Evolutionary conservation across 306 rosid species (phyloP), one percentile per base, ranked within the genome.

Genomic region (Quercus cerris): DNA sequence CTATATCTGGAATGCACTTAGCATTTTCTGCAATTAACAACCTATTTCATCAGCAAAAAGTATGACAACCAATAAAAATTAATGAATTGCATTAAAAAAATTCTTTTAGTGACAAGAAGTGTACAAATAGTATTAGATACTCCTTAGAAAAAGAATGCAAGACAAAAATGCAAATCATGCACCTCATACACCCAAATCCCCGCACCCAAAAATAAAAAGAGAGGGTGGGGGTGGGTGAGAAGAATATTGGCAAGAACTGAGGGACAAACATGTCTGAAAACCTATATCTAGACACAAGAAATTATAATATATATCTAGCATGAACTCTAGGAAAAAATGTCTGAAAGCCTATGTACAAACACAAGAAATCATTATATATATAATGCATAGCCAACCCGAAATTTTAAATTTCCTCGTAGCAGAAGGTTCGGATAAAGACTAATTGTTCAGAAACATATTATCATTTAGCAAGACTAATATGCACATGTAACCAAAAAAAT

Each of bases 1-100:
- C 97, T 46, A 73, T 71, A 72, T 91, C 97, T 72, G 94, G 94
- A 78, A 94, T 87, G 61, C 80, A 80, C 89, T 83, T 88, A 69
- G 94, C 87, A 28, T 66, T 89, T 71, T 94, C 98, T 94, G 85
- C 83, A 81, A 77, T 73, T 46, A 23, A 58, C 8, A 68, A 77
- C 66, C 23, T 19, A 71, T 27, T n/a, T 55, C 51, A 64, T 82
- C 59, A 81, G 83, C 66, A 75, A 70, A 51, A 22, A 80, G 73
- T 49, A 67, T 14, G 28, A 22, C 77, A n/a, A 62, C 49, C 51
- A 49, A 49, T 33, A 30, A 33, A 66, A 25, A 54, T 23, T 56
- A n/a, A 38, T 4, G 2, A 56, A 38, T 22, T 33, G 41, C 44
- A 56, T 57, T 54, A 6, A 5, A 56, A 66, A 17, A 35, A 12